Evolutionary conservation across 257 asterid species (phyloP).

Genomic region (Capsicum pubescens): DNA sequence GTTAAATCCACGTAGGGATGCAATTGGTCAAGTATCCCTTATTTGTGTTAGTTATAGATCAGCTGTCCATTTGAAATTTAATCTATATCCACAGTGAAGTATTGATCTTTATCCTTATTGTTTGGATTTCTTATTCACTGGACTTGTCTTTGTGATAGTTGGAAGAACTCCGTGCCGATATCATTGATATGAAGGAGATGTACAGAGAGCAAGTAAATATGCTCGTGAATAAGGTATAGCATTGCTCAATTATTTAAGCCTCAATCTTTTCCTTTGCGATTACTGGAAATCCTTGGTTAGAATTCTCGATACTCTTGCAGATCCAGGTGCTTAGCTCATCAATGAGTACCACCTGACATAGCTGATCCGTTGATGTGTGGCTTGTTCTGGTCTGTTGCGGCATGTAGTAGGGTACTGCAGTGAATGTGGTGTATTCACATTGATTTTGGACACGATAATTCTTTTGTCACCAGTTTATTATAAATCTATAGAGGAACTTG

Average conservation of each 20-base stretch:
- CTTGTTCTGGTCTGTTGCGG: conserved; percentile 29
- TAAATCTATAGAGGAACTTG: conserved; percentile 16
- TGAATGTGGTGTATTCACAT: conserved; percentile 19
- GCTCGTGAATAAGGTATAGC: conserved; percentile 80
- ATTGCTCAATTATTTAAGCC: conserved; percentile 3
- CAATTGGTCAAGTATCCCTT: not conserved
- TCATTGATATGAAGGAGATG: conserved; percentile 93
- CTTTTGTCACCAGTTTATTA: conserved; percentile 16
- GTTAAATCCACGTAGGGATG: not conserved
- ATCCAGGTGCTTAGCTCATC: conserved; percentile 74
- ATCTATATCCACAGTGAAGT: not conserved
- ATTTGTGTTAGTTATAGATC: not conserved
- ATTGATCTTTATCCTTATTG: not conserved
- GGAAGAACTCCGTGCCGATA: conserved; percentile 98
- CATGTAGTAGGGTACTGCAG: conserved; percentile 23
- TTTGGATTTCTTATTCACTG: conserved; percentile 17
- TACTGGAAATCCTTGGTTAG: not conserved
- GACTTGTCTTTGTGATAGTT: conserved; percentile 49
- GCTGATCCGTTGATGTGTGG: not conserved
- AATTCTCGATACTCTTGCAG: conserved; percentile 44
- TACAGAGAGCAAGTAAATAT: conserved; percentile 97
- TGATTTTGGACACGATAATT: conserved; percentile 23
- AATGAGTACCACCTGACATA: conserved; percentile 44
- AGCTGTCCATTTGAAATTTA: not conserved
- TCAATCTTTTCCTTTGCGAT: not conserved